phyloP scores from a whole-genome alignment of 2,329 filamentous ascomycete genomes.

The Periconia sp. region DNA sequence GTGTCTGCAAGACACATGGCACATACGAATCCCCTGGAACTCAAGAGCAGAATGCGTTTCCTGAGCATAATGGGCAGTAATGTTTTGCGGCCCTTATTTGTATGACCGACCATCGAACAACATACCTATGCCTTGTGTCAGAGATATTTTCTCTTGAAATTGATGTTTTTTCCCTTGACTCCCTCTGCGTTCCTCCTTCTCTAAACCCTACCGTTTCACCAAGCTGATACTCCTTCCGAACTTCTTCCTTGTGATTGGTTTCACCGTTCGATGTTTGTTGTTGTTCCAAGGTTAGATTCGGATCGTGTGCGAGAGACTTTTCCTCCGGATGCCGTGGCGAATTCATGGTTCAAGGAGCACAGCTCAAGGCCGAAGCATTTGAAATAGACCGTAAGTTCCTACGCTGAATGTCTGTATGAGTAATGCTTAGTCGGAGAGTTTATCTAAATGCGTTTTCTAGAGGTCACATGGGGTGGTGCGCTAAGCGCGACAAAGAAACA shows the following conservation, averaged over 20 bases:
- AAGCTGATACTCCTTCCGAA: neutral
- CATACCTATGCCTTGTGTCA: too few relatives aligned
- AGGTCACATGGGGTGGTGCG: neutral
- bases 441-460: neutral
- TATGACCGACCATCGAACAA: too few relatives aligned
- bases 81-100: too few relatives aligned
- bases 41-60: neutral
- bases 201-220: neutral
- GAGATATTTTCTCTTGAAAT: too few relatives aligned
- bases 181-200: slow-evolving; percentile 1
- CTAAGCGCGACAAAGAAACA: neutral
- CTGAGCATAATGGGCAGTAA: too few relatives aligned
- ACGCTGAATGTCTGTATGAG: too few relatives aligned
- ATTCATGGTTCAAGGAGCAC: neutral
- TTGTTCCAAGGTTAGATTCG: slow-evolving; percentile 5
- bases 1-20: too few relatives aligned
- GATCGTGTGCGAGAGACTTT: neutral
- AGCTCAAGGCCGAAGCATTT: too few relatives aligned
- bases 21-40: too few relatives aligned
- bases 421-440: too few relatives aligned
- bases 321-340: neutral
- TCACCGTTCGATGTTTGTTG: slow-evolving; percentile 7
- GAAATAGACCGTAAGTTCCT: too few relatives aligned
- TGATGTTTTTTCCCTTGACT: slow-evolving; percentile 12
- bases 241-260: slow-evolving; percentile 2